Conservation (phyloP, 2,329 filamentous ascomycete genomes). For the Arthroderma uncinatum region DNA sequence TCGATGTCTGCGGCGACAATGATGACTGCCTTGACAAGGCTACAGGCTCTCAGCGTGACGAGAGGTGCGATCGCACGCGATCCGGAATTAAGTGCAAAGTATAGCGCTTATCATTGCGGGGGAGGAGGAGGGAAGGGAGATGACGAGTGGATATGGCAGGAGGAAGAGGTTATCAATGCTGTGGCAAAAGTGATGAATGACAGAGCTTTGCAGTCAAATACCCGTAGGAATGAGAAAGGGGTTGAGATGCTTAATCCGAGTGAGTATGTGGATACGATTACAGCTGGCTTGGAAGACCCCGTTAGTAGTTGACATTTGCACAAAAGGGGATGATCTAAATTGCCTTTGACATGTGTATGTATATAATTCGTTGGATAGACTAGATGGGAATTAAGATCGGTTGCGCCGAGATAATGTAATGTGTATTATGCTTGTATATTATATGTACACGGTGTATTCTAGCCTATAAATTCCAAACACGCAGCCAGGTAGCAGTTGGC, state of each 20-base stretch:
- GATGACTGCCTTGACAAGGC: conserved; percentile 50
- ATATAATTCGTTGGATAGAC: not conserved
- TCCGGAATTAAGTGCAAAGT: conserved; percentile 53
- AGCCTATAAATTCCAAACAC: not conserved
- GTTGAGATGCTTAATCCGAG: conserved; percentile 1
- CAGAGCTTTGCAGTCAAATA: not conserved
- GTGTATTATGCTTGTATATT: not conserved
- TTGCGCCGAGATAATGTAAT: not conserved
- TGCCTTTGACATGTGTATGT: not conserved
- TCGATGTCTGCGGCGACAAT: conserved; percentile 38
- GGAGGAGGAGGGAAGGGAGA: not conserved
- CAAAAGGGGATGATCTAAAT: not conserved
- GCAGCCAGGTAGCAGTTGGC: too few species aligned
- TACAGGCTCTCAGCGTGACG: conserved; percentile 62
- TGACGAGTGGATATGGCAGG: conserved; percentile 32
- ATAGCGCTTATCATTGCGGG: conserved; percentile 56
- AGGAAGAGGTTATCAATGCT: conserved; percentile 49
- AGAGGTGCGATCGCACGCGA: conserved; percentile 72
- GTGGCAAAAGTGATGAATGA: conserved; percentile 58
- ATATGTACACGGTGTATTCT: not conserved
- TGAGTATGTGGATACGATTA: conserved; percentile 10
- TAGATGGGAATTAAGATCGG: not conserved
- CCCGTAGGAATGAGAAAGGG: not conserved
- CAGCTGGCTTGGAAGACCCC: conserved; percentile 10
- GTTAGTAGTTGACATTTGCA: not conserved